phyloP scores from a whole-genome alignment of 2,329 filamentous ascomycete genomes.

The Blastomyces percursus region DNA sequence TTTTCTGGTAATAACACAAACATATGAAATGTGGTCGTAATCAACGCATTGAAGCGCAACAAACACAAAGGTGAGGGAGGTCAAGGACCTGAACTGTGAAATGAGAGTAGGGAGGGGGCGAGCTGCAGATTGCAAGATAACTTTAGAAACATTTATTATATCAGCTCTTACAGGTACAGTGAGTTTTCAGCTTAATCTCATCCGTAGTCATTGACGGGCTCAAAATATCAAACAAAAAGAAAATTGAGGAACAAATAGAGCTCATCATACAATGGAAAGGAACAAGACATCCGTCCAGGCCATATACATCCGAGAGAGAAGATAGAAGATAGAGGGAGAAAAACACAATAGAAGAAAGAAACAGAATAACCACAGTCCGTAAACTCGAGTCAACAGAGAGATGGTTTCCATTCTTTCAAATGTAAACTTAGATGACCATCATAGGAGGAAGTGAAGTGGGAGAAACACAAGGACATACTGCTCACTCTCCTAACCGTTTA shows the following conservation, averaged over 20 bases:
- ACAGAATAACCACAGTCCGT: too few relatives aligned
- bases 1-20: not conserved
- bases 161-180: not conserved
- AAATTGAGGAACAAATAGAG: not conserved
- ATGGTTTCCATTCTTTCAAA: not conserved
- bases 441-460: not conserved
- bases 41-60: not conserved
- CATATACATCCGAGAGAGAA: not conserved
- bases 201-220: not conserved
- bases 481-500: not conserved
- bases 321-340: too few relatives aligned
- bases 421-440: not conserved
- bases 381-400: too few relatives aligned
- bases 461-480: not conserved
- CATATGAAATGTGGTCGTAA: too few relatives aligned
- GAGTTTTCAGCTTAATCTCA: not conserved
- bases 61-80: not conserved
- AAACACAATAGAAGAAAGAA: too few relatives aligned
- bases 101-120: too few relatives aligned
- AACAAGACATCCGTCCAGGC: not conserved
- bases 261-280: not conserved
- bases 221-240: not conserved
- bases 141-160: not conserved
- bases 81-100: too few relatives aligned
- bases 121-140: not conserved